Conservation (phyloP, 768 basidiomycete species). For the Xerocomus brunneocitrinus region DNA sequence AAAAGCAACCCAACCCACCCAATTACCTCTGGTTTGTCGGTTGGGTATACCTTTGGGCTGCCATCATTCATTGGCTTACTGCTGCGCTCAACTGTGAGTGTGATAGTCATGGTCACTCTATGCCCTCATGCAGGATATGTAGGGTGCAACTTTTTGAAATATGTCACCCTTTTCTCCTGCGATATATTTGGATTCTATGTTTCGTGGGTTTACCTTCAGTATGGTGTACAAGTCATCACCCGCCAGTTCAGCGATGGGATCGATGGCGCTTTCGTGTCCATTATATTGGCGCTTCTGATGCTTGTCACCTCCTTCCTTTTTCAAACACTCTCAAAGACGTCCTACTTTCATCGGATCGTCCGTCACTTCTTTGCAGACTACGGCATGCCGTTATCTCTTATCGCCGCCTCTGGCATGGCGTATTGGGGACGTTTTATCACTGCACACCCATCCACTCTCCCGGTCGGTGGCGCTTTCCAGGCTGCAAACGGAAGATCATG, state of each 20-base stretch:
- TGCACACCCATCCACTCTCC: constrained; percentile 60
- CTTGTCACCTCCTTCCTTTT: constrained; percentile 72
- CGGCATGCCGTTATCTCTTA: constrained; percentile 84
- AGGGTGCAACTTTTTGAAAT: constrained; percentile 83
- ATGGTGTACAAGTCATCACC: constrained; percentile 80
- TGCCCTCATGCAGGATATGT: background rate
- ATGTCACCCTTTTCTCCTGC: constrained; percentile 86
- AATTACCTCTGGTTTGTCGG: constrained; percentile 83
- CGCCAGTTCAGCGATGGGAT: constrained; percentile 51
- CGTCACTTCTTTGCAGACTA: constrained; percentile 81
- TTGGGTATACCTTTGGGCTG: constrained; percentile 91
- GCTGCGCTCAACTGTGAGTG: constrained; percentile 69
- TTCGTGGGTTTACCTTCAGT: constrained; percentile 85
- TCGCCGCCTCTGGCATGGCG: constrained; percentile 71
- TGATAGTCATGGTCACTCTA: background rate
- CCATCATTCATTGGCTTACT: constrained; percentile 80
- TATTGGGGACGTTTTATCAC: constrained; percentile 80
- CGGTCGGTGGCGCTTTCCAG: constrained; percentile 62
- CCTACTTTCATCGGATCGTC: constrained; percentile 69
- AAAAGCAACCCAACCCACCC: constrained; percentile 53
- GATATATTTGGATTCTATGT: constrained; percentile 94
- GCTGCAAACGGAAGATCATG: constrained; percentile 71
- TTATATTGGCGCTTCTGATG: constrained; percentile 76
- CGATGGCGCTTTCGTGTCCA: constrained; percentile 54
- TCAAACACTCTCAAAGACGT: constrained; percentile 54